Base-by-base conservation (phyloP, 345 rosid species). In the Psidium guajava region DNA sequence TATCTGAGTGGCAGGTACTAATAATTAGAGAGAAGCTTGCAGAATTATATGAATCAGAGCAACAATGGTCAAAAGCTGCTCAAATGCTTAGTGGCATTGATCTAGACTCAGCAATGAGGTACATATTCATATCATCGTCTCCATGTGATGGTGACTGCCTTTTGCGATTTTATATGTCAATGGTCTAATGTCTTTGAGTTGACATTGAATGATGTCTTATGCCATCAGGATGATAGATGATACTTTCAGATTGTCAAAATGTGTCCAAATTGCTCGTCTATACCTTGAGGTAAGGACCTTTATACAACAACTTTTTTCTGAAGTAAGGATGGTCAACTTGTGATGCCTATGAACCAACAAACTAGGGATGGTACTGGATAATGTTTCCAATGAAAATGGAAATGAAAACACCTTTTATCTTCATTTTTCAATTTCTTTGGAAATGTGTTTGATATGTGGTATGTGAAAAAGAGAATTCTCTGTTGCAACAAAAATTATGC, bases 61-160 rank as follows among this genome's bases (percentile, higher is more conserved):
- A 93, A 86, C 93, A 95, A 75, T 95, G 99, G 98, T 96, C 99
- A 49, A 95, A 92, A 91, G 99, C 99, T 24, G 98, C 99, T 6
- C 98, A 97, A 91, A 97, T 97, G 98, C 95, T 97, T 56, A 96
- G 99, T 86, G 99, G 99, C 77, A 97, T 97, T 90, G 98, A 97
- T 90, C 89, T 96, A 52, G 99, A 97, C 64, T 97, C 98, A 83
- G 96, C 93, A 91, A 96, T 96, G 98, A 95, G 99, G 99, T 95
- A 83, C 51, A 15, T 40, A 18, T 56, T n/a, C 69, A 1, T 87
- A 75, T 28, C 21, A 24, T 32, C 54, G 11, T 16, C 47, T 47
- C 64, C 54, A 51, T 22, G 21, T 47, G 6, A n/a, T 58, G 53
- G 82, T 51, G 75, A 51, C 54, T 85, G 24, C 84, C 24, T 87